phyloP scores from a whole-genome alignment of 495 filamentous ascomycete genomes.

The Aspergillus campestris region DNA sequence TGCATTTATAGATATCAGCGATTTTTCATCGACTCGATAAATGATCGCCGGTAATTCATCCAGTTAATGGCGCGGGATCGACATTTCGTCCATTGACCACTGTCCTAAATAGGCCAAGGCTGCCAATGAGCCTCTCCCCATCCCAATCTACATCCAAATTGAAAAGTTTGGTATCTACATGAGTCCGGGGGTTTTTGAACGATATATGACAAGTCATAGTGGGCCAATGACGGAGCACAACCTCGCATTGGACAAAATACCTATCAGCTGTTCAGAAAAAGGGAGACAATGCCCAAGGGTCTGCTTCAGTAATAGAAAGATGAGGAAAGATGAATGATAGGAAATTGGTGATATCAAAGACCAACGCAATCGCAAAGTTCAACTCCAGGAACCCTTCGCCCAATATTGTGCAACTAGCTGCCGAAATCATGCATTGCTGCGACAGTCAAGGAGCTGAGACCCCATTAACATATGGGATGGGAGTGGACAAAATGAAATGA shows the following conservation, averaged over 20 bases:
- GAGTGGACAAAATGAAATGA: not conserved
- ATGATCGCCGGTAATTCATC: too few species aligned
- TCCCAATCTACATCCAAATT: too few species aligned
- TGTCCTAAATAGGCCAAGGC: too few species aligned
- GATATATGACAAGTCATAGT: too few species aligned
- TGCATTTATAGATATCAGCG: too few species aligned
- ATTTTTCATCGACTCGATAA: too few species aligned
- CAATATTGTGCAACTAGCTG: slow-evolving; percentile 10
- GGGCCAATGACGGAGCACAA: too few species aligned
- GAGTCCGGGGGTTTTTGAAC: too few species aligned
- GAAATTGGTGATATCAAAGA: slow-evolving; percentile 10
- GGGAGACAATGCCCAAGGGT: not conserved
- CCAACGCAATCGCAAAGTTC: slow-evolving; percentile 9
- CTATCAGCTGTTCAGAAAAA: not conserved
- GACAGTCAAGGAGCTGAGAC: not conserved
- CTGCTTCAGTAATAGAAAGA: slow-evolving; percentile 17
- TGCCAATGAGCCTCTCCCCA: too few species aligned
- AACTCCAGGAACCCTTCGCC: slow-evolving; percentile 21
- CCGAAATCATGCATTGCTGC: not conserved
- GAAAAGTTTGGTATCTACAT: not conserved
- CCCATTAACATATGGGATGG: not conserved
- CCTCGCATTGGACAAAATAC: not conserved
- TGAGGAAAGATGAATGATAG: slow-evolving; percentile 15
- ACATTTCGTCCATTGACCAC: too few species aligned
- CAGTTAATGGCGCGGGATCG: too few species aligned